Evolutionary conservation across 2,329 filamentous ascomycete genomes (phyloP), one percentile per base, ranked within the genome.

Genomic region (Chalaropsis ovoidea): DNA sequence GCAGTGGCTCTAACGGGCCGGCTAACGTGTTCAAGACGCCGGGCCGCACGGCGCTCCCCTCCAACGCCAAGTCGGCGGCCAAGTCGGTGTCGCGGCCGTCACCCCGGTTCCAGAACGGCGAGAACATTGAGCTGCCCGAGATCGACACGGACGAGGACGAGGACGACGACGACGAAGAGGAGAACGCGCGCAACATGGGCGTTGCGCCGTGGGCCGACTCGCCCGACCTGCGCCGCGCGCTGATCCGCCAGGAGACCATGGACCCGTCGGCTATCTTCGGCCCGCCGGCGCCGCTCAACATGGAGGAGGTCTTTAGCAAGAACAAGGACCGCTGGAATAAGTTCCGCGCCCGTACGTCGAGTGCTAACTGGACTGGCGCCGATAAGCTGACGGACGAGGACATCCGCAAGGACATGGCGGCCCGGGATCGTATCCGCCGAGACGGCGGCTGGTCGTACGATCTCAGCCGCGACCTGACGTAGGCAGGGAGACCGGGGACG

Each of bases 281-380:
- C 0, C 89, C 90, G 0, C 90, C 95, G 27, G 86, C 83, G 11
- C 89, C 91, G 13, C 80, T 99, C 69, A 90, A 90, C 72, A 94
- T 99, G 87, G 95, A 99, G 72, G 92, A 97, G 73, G 91, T 96
- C 41, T 99, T 99, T 76, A 88, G 82, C 75, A 90, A 91, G 74
- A 92, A 88, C 75, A 91, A 91, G 74, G 90, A 93, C 65, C 80
- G 88, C 69, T 85, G 89, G 74, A 89, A 89, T 78, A 89, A 90
- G 72, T 97, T 96, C 80, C 85, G 95, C 19, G 86, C 89, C 63
- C 83, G 94, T 65, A 96, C 93, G 4, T 95, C 90, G 70, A 96
- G 90, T 75, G 95, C 95, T 43, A 95, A 96, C 77, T 99, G 94
- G 94, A 87, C 83, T 72, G 83, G 89, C 65, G 80, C 87, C 2